A percentile compares a stretch with the other conserved stretches of the same genome.
These are phyloP conservation scores for Elongisporangium anandrum DNA, from an alignment of 352 stramenopile genomes.

Conservation along the genomic window DNA sequence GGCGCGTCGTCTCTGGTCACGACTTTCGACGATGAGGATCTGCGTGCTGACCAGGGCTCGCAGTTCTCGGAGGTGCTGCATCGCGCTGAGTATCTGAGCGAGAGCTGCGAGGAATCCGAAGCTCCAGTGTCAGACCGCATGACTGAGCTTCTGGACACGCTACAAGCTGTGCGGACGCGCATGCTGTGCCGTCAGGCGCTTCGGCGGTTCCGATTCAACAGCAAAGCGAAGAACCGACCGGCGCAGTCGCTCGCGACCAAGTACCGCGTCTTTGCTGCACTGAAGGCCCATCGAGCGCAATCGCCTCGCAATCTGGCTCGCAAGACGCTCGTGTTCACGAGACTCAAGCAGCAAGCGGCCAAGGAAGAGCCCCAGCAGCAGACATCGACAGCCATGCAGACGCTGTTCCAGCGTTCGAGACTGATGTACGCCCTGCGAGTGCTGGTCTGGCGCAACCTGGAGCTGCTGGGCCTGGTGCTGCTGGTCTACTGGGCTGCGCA, in stretches of 20 bases:
- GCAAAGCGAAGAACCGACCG: slow-evolving; percentile 2
- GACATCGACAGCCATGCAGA: too few relatives aligned
- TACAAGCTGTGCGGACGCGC: slow-evolving; percentile 10
- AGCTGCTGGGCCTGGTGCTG: slow-evolving; percentile 19
- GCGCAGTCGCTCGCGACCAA: slow-evolving; percentile 22
- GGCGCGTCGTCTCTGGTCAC: slow-evolving; percentile 17
- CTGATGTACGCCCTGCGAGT: slow-evolving; percentile 1
- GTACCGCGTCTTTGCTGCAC: slow-evolving; percentile 34
- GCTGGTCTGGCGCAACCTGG: slow-evolving; percentile 11
- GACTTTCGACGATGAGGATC: slow-evolving; percentile 27
- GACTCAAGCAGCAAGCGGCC: slow-evolving; percentile 17
- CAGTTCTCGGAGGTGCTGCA: slow-evolving; percentile 51
- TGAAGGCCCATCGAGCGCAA: slow-evolving; percentile 28
- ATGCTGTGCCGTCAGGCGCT: slow-evolving; percentile 26
- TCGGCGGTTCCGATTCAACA: not conserved
- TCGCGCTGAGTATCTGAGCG: slow-evolving; percentile 43
- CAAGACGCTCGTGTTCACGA: slow-evolving; percentile 43
- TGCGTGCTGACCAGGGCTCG: slow-evolving; percentile 43
- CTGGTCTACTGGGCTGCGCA: not conserved
- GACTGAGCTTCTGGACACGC: not conserved
- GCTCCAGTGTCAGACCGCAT: not conserved
- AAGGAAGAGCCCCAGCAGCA: not conserved
- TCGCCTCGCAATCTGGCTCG: slow-evolving; percentile 23
- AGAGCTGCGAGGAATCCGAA: slow-evolving; percentile 14
- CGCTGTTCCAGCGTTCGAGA: slow-evolving; percentile 1